Evolutionary conservation across 2,329 filamentous ascomycete species (phyloP), one percentile per base, ranked within the genome.

Genomic region (Scytalidium sp.): DNA sequence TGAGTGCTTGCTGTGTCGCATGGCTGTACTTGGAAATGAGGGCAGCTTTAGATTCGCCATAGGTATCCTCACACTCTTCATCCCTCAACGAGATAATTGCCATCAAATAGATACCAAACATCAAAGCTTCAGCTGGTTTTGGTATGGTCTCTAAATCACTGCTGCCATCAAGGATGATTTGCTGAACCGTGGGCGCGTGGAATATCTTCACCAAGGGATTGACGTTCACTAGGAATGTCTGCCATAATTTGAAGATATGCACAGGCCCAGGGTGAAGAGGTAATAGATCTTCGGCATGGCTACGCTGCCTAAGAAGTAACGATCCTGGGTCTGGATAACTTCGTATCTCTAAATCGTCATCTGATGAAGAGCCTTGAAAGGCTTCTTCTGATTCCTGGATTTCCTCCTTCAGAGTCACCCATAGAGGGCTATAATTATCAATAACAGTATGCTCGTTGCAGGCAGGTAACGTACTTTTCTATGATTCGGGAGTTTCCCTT

Each of bases 191-290:
- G 0, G 84, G 83, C 0, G 81, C 79, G 62, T 90, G 85, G 0
- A 81, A 84, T 51, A 88, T 73, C 60, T 88, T 88, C 39, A 88
- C 70, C 15, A 90, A 64, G 1, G 85, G 84, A 56, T 89, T 83
- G 56, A 88, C 80, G 59, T 87, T 87, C 52, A 81, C 78, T 39
- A 88, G 74, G 61, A 86, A 90, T 13, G 81, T 75, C 64, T 88
- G 84, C 85, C 86, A 90, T 21, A 85, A 69, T 56, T 81, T 76
- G 50, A 85, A 78, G 45, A 84, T 83, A 51, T 83, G 79, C 17
- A 83, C 76, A 19, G 77, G 70, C 2, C 75, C 65, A 7, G 82
- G 82, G 58, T 87, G 84, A 0, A 82, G 54, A 1, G 67, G 61
- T 2, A 70, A 68, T 1, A 84, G 60, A 51, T 77, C 68, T 20